Conservation (phyloP, 495 filamentous ascomycete species). For the Cryomyces minteri region DNA sequence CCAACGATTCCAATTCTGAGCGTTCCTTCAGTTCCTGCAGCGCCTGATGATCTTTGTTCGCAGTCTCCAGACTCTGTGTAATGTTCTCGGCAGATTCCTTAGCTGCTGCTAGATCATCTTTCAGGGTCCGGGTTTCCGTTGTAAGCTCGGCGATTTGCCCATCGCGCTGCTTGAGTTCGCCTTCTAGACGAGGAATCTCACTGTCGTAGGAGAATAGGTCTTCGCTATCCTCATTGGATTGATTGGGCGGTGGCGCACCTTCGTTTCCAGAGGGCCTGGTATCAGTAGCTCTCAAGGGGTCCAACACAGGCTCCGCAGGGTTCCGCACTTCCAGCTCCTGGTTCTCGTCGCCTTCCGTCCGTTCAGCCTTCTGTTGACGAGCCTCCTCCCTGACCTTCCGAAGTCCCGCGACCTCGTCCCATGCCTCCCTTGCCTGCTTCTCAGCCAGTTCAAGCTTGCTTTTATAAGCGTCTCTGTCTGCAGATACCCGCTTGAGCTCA, state of each 20-base stretch:
- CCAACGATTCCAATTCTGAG: slow-evolving; percentile 4
- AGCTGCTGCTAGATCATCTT: slow-evolving; percentile 16
- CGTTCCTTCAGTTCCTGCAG: slow-evolving; percentile 12
- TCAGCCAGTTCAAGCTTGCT: slow-evolving; percentile 54
- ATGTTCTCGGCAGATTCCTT: slow-evolving; percentile 18
- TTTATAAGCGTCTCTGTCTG: slow-evolving; percentile 64
- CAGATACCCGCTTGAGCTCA: slow-evolving; percentile 73
- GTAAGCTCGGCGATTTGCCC: slow-evolving; percentile 8
- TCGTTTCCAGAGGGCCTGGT: too few species aligned
- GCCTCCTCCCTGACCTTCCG: neutral
- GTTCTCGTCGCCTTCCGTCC: neutral
- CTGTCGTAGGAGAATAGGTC: slow-evolving; percentile 83
- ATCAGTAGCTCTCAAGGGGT: too few species aligned
- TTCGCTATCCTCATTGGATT: slow-evolving; percentile 34
- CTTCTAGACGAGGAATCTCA: slow-evolving; percentile 46
- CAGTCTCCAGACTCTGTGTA: slow-evolving; percentile 14
- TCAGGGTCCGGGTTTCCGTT: slow-evolving; percentile 11
- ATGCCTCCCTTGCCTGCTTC: slow-evolving; percentile 37
- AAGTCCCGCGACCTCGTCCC: slow-evolving; percentile 10
- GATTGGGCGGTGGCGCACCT: slow-evolving; percentile 1
- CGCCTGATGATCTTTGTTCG: slow-evolving; percentile 12
- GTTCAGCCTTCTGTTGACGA: neutral
- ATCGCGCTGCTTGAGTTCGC: slow-evolving; percentile 14
- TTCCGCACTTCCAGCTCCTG: neutral
- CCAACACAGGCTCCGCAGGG: too few species aligned